Conservation (phyloP, 2,329 filamentous ascomycete genomes). For the Claviceps sp. region DNA sequence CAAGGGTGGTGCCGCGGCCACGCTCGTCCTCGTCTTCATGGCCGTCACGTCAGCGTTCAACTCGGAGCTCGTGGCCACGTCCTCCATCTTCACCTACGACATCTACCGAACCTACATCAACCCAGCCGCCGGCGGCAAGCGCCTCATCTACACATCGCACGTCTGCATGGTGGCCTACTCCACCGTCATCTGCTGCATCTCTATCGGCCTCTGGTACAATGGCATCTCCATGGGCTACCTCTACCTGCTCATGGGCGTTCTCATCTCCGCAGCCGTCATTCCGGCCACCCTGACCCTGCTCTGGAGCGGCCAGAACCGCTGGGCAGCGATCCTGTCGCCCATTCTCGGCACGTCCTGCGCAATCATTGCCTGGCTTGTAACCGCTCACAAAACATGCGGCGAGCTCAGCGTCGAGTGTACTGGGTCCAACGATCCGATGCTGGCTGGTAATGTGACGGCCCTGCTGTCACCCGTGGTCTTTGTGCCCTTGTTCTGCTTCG, state of each 20-base stretch:
- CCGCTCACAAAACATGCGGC: conserved; percentile 55
- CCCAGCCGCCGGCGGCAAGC: conserved; percentile 58
- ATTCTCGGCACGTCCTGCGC: conserved; percentile 53
- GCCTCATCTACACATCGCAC: conserved; percentile 70
- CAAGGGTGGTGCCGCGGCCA: conserved; percentile 64
- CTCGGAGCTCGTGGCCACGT: conserved; percentile 75
- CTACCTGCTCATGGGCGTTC: conserved; percentile 82
- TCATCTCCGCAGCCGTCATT: conserved; percentile 75
- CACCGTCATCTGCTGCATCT: conserved; percentile 63
- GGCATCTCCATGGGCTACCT: conserved; percentile 80
- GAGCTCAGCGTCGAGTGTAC: conserved; percentile 58
- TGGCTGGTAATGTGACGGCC: conserved; percentile 74
- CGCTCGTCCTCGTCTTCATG: conserved; percentile 75
- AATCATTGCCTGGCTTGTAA: conserved; percentile 64
- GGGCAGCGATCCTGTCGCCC: conserved; percentile 54
- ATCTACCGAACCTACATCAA: conserved; percentile 81
- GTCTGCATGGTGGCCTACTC: conserved; percentile 57
- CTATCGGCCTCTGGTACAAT: conserved; percentile 59
- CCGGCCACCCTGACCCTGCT: conserved; percentile 69
- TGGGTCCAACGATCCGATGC: conserved; percentile 73
- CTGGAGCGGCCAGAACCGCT: conserved; percentile 67
- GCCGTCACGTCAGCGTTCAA: conserved; percentile 77
- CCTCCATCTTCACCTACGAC: conserved; percentile 77
- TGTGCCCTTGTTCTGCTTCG: conserved; percentile 60
- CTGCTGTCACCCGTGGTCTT: conserved; percentile 65